A percentile compares a stretch with the other conserved stretches of the same genome.
Conservation (phyloP, 495 filamentous ascomycete species). For the Hyaloscypha variabilis region DNA sequence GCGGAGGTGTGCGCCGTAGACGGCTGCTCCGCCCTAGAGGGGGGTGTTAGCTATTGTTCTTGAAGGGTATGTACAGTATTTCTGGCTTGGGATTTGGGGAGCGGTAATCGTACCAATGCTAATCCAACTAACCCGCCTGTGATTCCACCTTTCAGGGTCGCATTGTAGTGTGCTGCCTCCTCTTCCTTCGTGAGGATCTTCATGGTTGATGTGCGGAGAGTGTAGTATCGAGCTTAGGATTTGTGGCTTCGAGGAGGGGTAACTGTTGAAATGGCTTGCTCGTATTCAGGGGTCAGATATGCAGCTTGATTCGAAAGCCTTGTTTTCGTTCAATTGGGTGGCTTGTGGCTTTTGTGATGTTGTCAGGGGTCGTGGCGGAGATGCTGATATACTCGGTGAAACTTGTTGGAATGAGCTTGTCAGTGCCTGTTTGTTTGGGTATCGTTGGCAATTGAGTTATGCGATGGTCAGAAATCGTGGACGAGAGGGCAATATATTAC, state of each 20-base stretch:
- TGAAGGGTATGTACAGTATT: not conserved
- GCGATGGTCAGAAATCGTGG: not conserved
- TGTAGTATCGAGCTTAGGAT: not conserved
- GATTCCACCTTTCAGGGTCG: constrained; percentile 78
- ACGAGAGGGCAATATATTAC: not conserved
- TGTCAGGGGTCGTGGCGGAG: not conserved
- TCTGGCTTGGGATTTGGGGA: not conserved
- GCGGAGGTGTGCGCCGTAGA: constrained; percentile 60
- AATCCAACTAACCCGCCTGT: constrained; percentile 70
- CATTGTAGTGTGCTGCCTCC: constrained; percentile 64
- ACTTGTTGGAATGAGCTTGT: not conserved
- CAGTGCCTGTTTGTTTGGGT: not conserved
- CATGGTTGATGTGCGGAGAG: constrained; percentile 51
- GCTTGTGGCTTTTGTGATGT: not conserved
- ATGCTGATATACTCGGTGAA: constrained; percentile 1
- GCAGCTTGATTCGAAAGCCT: not conserved
- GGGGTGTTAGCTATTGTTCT: not conserved
- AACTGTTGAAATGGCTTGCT: not conserved
- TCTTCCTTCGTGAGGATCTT: constrained; percentile 95
- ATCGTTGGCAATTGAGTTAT: not conserved
- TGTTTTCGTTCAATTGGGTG: not conserved
- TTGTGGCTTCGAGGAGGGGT: not conserved
- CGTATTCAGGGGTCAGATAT: not conserved
- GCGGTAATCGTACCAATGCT: constrained; percentile 43
- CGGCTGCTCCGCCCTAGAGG: constrained; percentile 60